Base-by-base conservation (phyloP, 2,329 filamentous ascomycete genomes). In the Ophiostoma sp. region DNA sequence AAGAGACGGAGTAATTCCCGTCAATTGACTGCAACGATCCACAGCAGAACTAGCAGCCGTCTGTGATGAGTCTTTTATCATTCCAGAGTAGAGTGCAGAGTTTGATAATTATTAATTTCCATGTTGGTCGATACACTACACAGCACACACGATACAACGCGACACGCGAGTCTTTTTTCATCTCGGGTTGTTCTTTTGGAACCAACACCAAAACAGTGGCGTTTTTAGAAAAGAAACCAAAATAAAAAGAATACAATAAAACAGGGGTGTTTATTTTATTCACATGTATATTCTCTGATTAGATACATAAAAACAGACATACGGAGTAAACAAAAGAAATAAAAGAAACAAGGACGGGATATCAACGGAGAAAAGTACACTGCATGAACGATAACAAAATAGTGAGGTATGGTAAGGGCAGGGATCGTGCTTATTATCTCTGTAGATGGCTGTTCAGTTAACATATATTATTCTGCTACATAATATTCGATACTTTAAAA, bases 341-440 rank as follows among this genome's bases (percentile, higher is more conserved):
- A 68, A 65, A 23, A 64, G 13, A n/a, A 27, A 52, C 2, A 65
- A 10, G 20, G 52, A 36, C 35, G 44, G 44, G 17, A 48, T 20
- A 48, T n/a, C 44, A 20, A 48, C 44, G 44, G 44, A 48, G 44
- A 48, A 27, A 57, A 57, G 52, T 27, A 57, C 52, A 57, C 52
- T 57, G 52, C 52, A 57, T 57, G 52, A 62, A 64, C 23, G 35
- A 44, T 35, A 62, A 62, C 52, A 57, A 13, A 54, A 23, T n/a
- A 6, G 52, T 4, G 11, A 13, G 60, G 52, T 31, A 57, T 23
- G 8, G 23, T 57, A 57, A 48, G 44, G 7, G 44, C 44, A 48
- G 44, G 44, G 44, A 48, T 48, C 44, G 20, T 17, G 41, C 44
- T 48, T 48, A 1, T 48, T n/a, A 48, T 48, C 7, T 44, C 41